A percentile compares a stretch with the other conserved stretches of the same genome.
Conservation (phyloP, 352 stramenopile species). For the Phytophthora litchii region DNA sequence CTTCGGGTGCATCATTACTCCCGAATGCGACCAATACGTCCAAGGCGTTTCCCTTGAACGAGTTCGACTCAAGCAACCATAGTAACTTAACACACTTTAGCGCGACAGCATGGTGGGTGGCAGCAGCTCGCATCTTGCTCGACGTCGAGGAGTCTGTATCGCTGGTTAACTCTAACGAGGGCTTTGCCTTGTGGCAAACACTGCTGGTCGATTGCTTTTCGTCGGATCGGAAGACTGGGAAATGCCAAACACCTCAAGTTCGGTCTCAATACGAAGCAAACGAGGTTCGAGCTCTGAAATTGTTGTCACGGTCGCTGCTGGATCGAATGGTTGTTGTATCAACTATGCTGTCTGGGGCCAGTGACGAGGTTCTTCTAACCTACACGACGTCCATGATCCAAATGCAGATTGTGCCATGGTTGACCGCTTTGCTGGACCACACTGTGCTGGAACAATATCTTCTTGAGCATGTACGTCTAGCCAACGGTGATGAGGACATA, state of each 20-base stretch:
- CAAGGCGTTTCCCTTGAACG: constrained; percentile 27
- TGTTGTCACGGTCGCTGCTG: constrained; percentile 15
- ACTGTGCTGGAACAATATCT: constrained; percentile 42
- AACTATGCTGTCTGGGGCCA: background rate
- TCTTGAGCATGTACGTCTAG: constrained; percentile 26
- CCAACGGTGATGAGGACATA: constrained; percentile 10
- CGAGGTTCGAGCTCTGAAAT: constrained; percentile 6
- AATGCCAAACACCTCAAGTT: constrained; percentile 19
- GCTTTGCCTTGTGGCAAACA: constrained; percentile 47
- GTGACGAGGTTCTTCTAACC: constrained; percentile 8
- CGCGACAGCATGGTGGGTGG: constrained; percentile 20
- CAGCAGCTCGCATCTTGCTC: constrained; percentile 33
- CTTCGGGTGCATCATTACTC: constrained; percentile 9
- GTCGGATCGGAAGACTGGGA: constrained; percentile 30
- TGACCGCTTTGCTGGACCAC: constrained; percentile 49
- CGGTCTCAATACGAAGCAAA: constrained; percentile 3
- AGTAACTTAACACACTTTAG: constrained; percentile 8
- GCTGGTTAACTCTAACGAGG: constrained; percentile 38
- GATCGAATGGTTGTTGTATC: constrained; percentile 17
- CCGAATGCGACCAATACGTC: constrained; percentile 22
- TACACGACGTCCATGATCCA: constrained; percentile 32
- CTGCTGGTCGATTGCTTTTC: constrained; percentile 47
- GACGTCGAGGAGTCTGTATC: constrained; percentile 35
- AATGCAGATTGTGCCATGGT: constrained; percentile 42
- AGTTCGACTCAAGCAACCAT: background rate